phyloP scores from a whole-genome alignment of 2,329 filamentous ascomycete species.

The Aspergillus tanneri region DNA sequence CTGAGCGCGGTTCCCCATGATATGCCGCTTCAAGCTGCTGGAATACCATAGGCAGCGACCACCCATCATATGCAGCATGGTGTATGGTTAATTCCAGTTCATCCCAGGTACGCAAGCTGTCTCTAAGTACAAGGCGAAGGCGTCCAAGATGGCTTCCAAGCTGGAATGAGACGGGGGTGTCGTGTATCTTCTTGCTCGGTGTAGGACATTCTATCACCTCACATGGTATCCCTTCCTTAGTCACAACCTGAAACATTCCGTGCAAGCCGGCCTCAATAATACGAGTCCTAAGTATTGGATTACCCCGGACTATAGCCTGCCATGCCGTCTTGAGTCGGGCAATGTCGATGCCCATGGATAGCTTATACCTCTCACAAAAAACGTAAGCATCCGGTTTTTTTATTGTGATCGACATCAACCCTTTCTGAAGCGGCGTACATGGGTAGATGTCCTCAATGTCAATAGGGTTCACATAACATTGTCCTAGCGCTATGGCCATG shows the following conservation, averaged over 20 bases:
- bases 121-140: neutral
- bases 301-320: constrained; percentile 11
- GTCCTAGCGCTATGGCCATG: neutral
- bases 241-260: constrained; percentile 25
- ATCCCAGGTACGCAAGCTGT: neutral
- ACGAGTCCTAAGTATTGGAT: constrained; percentile 42
- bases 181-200: neutral
- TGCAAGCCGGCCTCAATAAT: constrained; percentile 18
- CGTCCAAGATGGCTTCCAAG: neutral
- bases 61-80: constrained; percentile 47
- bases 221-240: constrained; percentile 15
- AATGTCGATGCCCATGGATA: neutral
- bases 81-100: constrained; percentile 36
- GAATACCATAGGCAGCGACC: constrained; percentile 20
- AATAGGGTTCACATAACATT: neutral
- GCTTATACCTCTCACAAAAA: neutral
- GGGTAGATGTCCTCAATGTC: constrained; percentile 10
- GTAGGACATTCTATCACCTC: neutral
- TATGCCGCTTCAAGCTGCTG: constrained; percentile 6
- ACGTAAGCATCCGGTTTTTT: constrained; percentile 1
- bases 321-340: constrained; percentile 1
- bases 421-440: constrained; percentile 12
- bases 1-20: neutral
- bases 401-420: constrained; percentile 3
- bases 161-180: neutral